These are phyloP conservation scores for Blastocrithidia nonstop DNA, from an alignment of 208 protist species.

Conservation along the genomic window DNA sequence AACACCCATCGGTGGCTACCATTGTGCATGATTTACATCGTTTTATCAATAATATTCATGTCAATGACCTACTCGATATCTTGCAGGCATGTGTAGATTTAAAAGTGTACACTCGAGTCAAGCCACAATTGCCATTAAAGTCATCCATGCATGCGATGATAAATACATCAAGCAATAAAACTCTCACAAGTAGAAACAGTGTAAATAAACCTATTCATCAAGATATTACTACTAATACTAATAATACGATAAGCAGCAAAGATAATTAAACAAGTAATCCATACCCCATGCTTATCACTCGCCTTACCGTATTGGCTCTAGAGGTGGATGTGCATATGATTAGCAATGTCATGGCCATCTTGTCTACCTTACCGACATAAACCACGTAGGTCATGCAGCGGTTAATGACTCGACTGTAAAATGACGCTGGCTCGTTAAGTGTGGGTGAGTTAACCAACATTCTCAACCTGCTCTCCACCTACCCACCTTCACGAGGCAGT, in stretches of 20 bases:
- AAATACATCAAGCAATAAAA: too few relatives aligned
- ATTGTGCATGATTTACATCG: conserved; percentile 16
- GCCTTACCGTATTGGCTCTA: conserved; percentile 14
- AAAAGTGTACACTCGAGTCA: background rate
- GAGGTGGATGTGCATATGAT: conserved; percentile 35
- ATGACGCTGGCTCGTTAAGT: conserved; percentile 39
- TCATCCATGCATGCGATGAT: background rate
- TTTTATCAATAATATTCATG: conserved; percentile 7
- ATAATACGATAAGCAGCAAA: background rate
- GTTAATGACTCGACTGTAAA: conserved; percentile 38
- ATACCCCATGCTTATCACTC: conserved; percentile 5
- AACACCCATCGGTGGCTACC: conserved; percentile 11
- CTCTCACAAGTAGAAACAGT: too few relatives aligned
- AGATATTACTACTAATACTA: background rate
- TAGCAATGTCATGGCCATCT: conserved; percentile 37
- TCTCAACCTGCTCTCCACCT: conserved; percentile 58
- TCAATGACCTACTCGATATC: conserved; percentile 20
- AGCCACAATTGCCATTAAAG: background rate
- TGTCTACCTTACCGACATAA: conserved; percentile 47
- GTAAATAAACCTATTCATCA: too few relatives aligned
- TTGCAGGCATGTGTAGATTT: conserved; percentile 28
- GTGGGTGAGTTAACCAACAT: conserved; percentile 30
- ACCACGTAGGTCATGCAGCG: conserved; percentile 28
- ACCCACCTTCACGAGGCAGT: conserved; percentile 52
- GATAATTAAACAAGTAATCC: conserved; percentile 4